Conservation (phyloP, 2,329 filamentous ascomycete species). For the Penicillium aurantiogriseum region DNA sequence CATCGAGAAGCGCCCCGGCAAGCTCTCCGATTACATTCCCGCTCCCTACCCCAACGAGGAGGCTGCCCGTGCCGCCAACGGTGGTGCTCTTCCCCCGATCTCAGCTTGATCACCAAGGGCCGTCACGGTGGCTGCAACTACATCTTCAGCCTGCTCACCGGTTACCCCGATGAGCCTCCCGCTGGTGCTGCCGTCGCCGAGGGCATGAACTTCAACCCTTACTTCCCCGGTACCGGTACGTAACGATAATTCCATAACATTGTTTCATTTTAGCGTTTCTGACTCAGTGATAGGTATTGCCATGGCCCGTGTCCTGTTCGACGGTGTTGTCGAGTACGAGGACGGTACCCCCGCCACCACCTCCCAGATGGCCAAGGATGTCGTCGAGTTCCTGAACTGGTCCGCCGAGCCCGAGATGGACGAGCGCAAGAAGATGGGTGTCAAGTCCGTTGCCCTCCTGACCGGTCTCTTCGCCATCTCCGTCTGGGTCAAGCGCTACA, state of each 20-base stretch:
- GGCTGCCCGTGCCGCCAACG: constrained; percentile 95
- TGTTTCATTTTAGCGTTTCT: constrained; percentile 9
- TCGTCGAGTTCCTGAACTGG: constrained; percentile 99
- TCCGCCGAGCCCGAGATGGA: constrained; percentile 98
- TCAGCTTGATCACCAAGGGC: constrained; percentile 95
- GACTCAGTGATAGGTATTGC: constrained; percentile 62
- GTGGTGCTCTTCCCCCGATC: constrained; percentile 96
- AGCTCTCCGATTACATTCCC: constrained; percentile 96
- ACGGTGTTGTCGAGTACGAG: constrained; percentile 96
- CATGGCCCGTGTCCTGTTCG: constrained; percentile 98
- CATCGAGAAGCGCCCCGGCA: constrained; percentile 97
- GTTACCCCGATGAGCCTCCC: constrained; percentile 94
- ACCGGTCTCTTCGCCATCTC: constrained; percentile 79
- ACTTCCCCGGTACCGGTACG: constrained; percentile 92
- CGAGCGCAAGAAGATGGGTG: constrained; percentile 98
- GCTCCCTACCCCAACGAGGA: constrained; percentile 98
- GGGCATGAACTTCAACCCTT: constrained; percentile 99
- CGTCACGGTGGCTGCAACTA: constrained; percentile 98
- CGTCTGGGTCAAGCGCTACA: constrained; percentile 99
- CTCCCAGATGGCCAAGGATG: constrained; percentile 99
- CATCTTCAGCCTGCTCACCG: constrained; percentile 94
- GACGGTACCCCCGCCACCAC: constrained; percentile 90
- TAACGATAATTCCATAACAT: constrained; percentile 2
- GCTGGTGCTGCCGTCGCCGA: constrained; percentile 80
- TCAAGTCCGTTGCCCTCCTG: constrained; percentile 86